Evolutionary conservation across 441 rosid genomes (phyloP).

Genomic region (Populus tomentosa): DNA sequence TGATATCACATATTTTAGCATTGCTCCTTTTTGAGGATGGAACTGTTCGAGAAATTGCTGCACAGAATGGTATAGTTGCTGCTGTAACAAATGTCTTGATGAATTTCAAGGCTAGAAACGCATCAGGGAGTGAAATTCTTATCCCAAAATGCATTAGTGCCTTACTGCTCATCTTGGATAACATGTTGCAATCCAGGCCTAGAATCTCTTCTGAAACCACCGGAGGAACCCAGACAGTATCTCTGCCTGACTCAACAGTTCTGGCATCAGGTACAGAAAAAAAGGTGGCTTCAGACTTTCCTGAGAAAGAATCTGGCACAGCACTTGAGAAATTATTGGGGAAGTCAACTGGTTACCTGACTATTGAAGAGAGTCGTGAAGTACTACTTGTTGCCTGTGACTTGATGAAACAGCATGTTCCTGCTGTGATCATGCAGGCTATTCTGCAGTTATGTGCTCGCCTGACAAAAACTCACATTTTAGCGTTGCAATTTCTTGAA

Average conservation of each 20-base stretch:
- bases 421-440: slow-evolving; percentile 93
- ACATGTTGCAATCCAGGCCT: too few species aligned
- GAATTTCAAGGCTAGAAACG: too few species aligned
- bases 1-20: too few species aligned
- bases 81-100: too few species aligned
- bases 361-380: slow-evolving; percentile 65
- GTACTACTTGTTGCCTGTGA: slow-evolving; percentile 64
- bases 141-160: too few species aligned
- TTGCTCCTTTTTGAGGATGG: too few species aligned
- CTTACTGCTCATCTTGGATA: too few species aligned
- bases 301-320: slow-evolving; percentile 41
- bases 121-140: too few species aligned
- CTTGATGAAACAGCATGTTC: slow-evolving; percentile 77
- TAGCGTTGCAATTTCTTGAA: slow-evolving; percentile 88
- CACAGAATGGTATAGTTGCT: too few species aligned
- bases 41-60: too few species aligned
- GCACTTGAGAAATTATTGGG: slow-evolving; percentile 67
- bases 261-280: slow-evolving; percentile 36
- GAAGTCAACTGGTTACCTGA: slow-evolving; percentile 73
- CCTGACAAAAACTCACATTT: slow-evolving; percentile 74
- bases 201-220: slow-evolving; percentile 42
- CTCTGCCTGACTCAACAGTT: slow-evolving; percentile 47
- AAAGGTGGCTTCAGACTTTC: slow-evolving; percentile 39
- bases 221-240: slow-evolving; percentile 48
- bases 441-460: slow-evolving; percentile 91